Percentiles rank a stretch among this genome's conserved stretches.
Evolutionary conservation across 1,284 basidiomycete species (phyloP).

Genomic region (Hymenochaete sp.): DNA sequence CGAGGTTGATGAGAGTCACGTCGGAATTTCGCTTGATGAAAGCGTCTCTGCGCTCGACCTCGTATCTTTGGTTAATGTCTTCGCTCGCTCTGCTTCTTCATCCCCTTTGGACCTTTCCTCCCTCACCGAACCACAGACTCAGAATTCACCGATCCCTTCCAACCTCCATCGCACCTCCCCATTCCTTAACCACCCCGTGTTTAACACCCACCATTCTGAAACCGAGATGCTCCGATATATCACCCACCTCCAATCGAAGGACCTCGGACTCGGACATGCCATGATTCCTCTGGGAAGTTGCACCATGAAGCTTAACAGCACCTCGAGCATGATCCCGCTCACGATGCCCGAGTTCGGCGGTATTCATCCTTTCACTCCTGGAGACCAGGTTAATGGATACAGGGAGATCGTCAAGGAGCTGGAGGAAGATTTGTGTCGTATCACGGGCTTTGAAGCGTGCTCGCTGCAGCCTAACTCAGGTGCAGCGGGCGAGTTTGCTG

Average conservation of each 20-base stretch:
- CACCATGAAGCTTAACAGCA: constrained; percentile 97
- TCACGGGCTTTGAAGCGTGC: constrained; percentile 92
- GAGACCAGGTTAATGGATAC: constrained; percentile 88
- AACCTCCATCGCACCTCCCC: constrained; percentile 61
- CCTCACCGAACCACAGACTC: constrained; percentile 36
- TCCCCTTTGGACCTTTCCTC: constrained; percentile 28
- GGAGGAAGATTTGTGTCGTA: constrained; percentile 83
- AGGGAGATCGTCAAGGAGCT: constrained; percentile 82
- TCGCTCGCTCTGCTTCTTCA: constrained; percentile 50
- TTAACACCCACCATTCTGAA: constrained; percentile 94
- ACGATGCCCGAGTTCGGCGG: constrained; percentile 88
- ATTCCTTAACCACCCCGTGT: constrained; percentile 83
- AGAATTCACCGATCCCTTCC: constrained; percentile 42
- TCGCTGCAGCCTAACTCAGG: constrained; percentile 98
- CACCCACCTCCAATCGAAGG: constrained; percentile 88
- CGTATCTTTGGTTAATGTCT: constrained; percentile 74
- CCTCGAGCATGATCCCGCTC: constrained; percentile 92
- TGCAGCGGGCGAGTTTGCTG: constrained; percentile 93
- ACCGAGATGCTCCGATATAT: constrained; percentile 98
- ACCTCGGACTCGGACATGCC: constrained; percentile 88
- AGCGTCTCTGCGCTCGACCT: constrained; percentile 73
- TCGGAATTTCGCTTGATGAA: constrained; percentile 93
- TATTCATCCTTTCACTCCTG: constrained; percentile 90
- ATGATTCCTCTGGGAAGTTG: constrained; percentile 98
- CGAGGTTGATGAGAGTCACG: constrained; percentile 62